Base-by-base conservation (phyloP, 2,329 filamentous ascomycete genomes). In the Trichoderma afroharzianum region DNA sequence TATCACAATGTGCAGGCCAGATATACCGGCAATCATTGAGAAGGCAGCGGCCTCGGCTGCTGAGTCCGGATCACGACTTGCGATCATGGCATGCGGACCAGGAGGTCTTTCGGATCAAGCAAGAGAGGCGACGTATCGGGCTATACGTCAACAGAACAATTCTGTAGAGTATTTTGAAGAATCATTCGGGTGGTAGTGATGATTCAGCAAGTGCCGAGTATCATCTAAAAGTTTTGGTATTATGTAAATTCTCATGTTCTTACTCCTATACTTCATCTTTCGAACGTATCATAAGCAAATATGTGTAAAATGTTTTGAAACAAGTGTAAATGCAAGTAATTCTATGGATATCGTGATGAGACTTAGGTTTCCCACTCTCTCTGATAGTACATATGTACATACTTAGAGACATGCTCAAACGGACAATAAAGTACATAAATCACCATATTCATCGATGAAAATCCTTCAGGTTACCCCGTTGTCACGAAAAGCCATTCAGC, bases 81-180 rank as follows among this genome's bases (percentile, higher is more conserved):
- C 64, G 6, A 33, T 67, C 14, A 21, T 67, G 9, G 18, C 50
- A 14, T 67, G 63, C 15, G 63, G 63, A 11, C 63, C 63, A 2
- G 9, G 32, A 2, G 24, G 7, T 4, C 24, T 67, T 50, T 30
- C 50, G 9, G 63, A 67, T 58, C 9, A 11, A 9, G 30, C 30
- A 32, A 32, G 64, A 36, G 64, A 43, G 18, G 53, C 64, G 33
- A 59, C 64, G 2, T 43, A 59, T 68, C 64, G 64, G 8, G 64
- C 33, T 15, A 68, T 68, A 32, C 15, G 33, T 7, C 15, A 33
- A 30, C 53, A 59, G 12, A 47, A 26, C 26, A 43, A 47, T 7
- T 58, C 50, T 43, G 15, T 68, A 18, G 53, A 58, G n/a, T 68
- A 68, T 59, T 68, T 68, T 43, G 64, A 68, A 47, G 64, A 68